These are phyloP conservation scores for Cnidoscolus chayamansa DNA, from an alignment of 441 rosid species.

Conservation along the genomic window DNA sequence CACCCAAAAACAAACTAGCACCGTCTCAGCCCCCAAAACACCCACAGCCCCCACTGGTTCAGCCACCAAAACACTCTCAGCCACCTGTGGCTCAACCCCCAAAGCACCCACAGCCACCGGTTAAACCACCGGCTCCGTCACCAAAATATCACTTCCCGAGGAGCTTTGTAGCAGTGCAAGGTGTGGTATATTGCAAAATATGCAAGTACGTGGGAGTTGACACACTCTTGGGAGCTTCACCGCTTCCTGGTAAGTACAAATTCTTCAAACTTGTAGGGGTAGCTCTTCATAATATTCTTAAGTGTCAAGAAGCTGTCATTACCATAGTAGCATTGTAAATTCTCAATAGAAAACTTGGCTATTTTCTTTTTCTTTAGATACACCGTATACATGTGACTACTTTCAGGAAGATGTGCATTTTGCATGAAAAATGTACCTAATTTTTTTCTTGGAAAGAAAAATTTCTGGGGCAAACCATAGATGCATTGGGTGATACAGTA, in stretches of 20 bases:
- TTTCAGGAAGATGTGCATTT: too few species aligned
- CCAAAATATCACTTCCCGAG: slow-evolving; percentile 33
- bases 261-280: not conserved
- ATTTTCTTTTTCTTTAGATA: too few species aligned
- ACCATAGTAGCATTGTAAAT: not conserved
- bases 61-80: slow-evolving; percentile 22
- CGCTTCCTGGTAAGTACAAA: slow-evolving; percentile 43
- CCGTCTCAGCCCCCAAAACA: not conserved
- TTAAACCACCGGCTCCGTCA: slow-evolving; percentile 27
- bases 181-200: slow-evolving; percentile 68
- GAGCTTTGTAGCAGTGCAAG: slow-evolving; percentile 54
- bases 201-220: slow-evolving; percentile 57
- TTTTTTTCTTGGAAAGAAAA: too few species aligned
- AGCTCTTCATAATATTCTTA: not conserved
- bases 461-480: too few species aligned
- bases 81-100: slow-evolving; percentile 28
- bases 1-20: not conserved
- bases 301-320: too few species aligned
- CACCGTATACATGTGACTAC: too few species aligned
- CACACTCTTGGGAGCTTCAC: slow-evolving; percentile 55
- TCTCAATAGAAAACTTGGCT: too few species aligned
- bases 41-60: slow-evolving; percentile 19
- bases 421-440: too few species aligned
- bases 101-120: slow-evolving; percentile 29
- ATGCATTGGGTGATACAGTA: not conserved